A percentile compares a stretch with the other conserved stretches of the same genome.
Evolutionary conservation across 176 grass and related monocot genomes (phyloP).

Genomic region (Oryza brachyantha): DNA sequence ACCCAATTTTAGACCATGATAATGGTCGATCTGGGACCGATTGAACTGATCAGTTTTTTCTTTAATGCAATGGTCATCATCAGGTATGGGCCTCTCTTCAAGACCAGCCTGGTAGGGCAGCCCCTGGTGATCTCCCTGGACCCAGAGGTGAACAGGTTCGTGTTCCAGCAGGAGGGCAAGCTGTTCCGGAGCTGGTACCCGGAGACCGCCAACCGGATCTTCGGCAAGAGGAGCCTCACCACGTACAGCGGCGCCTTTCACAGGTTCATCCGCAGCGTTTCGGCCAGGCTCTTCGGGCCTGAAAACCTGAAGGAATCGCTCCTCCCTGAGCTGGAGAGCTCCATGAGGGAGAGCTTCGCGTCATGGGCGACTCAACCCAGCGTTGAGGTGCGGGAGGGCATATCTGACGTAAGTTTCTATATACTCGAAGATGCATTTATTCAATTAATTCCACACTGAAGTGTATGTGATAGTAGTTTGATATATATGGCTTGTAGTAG

Average conservation of each 20-base stretch:
- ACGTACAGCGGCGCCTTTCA: background rate
- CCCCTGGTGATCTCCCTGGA: background rate
- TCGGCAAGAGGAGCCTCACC: background rate
- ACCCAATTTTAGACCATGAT: no score
- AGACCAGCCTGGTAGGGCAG: slow-evolving; percentile 3
- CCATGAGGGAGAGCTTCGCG: background rate
- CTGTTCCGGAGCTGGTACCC: background rate
- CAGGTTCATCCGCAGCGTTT: background rate
- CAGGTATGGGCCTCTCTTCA: background rate
- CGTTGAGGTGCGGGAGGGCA: background rate
- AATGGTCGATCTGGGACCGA: no score
- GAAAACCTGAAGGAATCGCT: background rate
- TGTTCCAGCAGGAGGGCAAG: background rate
- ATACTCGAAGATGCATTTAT: no score
- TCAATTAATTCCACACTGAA: no score
- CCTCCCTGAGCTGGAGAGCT: background rate
- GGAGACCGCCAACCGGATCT: background rate
- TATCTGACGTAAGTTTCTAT: background rate
- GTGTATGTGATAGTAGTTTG: no score
- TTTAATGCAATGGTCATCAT: no score
- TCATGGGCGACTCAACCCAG: background rate
- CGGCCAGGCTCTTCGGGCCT: background rate
- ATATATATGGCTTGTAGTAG: no score
- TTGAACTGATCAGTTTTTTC: no score
- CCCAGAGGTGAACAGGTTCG: background rate